Evolutionary conservation across 2,329 filamentous ascomycete species (phyloP), one percentile per base, ranked within the genome.

Genomic region (Fusarium succisae): DNA sequence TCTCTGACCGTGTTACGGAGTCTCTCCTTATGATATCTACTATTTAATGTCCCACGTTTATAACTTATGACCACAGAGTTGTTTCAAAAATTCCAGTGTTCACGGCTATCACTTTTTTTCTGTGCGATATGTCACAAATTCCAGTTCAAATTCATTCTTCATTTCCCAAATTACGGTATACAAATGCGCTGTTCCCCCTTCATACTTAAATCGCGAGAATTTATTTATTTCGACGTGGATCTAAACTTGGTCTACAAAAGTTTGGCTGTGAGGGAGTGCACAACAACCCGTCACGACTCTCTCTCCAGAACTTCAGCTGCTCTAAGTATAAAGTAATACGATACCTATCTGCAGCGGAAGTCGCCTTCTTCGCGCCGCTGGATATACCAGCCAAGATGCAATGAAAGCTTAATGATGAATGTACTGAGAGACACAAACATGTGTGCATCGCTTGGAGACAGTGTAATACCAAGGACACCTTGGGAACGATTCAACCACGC

Each of bases 401-500:
- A 78, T 77, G 76, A 78, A 78, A 65, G 72, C 45, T 18, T 30
- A 30, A 32, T 9, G 22, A 26, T 50, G 17, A 26, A 53, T 35
- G 14, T 44, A 24, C 38, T 20, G 8, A 18, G 22, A 30, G 41
- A 60, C 28, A 38, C 24, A 28, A 43, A 26, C 9, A 37, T 20
- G 37, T 71, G 43, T 45, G 76, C 76, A 55, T 78, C 76, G 17
- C 76, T 73, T 73, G 76, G 74, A 77, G 55, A 45, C 69, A 77
- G 76, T 78, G 76, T 72, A 53, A 78, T 78, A 77, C 76, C 76
- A 78, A 74, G 74, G 66, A 78, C 77, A 77, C 77, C 32, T 38
- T 35, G 59, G 63, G 44, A 60, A 63, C 51, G 48, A 30, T 38
- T 41, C 32, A 39, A n/a, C 64, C 50, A 72, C 70, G 70, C 76